Base-by-base conservation (phyloP, 108 stramenopile species). In the Bacterosira constricta region DNA sequence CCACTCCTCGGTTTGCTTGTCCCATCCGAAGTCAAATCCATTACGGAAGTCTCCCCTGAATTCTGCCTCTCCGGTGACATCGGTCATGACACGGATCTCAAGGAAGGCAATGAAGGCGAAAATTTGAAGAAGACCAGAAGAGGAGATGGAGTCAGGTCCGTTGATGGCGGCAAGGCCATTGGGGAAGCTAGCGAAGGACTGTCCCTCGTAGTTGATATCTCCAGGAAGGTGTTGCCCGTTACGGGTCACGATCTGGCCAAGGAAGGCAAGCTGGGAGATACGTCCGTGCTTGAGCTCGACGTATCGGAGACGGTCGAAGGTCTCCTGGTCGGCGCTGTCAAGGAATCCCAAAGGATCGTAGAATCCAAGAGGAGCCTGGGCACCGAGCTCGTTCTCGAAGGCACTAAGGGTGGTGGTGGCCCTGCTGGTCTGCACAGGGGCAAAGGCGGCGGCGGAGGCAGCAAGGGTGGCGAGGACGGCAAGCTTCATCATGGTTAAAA, bases 251-350 rank as follows among this genome's bases (percentile, higher is more conserved):
- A 88, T 41, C 61, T 85, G 30, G 52, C 97, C 97, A 47, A 95
- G 77, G 47, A 96, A 84, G 50, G 94, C 97, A 58, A 96, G 88
- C 89, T 92, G 91, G 67, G 90, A 65, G 55, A 96, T 84, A 55
- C 96, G 90, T 56, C 96, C 96, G 88, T 97, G 96, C 90, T 95
- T 95, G 74, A 93, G 68, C 79, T 95, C 94, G 49, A 89, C 94
- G 71, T 82, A 86, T 49, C 93, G 93, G 64, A 89, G 86, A 60
- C 90, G 77, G 39, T 86, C 85, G 70, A 81, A 84, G 12, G 73
- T 66, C 58, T 80, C 83, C 39, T 80, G 83, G 36, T 82, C 76
- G 76, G 83, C 83, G 72, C 73, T 51, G 57, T 52, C 62, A 37
- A 85, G 67, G 69, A 87, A 75, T 42, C 86, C 86, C 18, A 85